These are phyloP conservation scores for Sungouiozyma ichnusensis DNA, from an alignment of 805 yeast genomes.

Conservation along the genomic window DNA sequence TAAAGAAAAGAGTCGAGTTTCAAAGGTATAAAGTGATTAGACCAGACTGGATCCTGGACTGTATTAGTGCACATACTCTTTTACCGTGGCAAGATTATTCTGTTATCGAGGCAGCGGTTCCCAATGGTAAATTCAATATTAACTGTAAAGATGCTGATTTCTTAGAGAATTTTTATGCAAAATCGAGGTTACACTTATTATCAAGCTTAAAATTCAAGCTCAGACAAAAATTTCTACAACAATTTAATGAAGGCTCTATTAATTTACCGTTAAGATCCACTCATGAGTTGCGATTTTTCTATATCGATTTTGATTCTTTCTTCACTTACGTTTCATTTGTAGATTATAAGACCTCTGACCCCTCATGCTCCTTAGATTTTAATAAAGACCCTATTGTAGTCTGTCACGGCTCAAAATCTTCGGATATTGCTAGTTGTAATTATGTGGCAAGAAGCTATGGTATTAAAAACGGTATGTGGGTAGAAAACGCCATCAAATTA, in stretches of 20 bases:
- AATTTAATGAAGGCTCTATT: conserved; percentile 2
- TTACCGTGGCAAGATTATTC: conserved; percentile 66
- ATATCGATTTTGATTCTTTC: conserved; percentile 89
- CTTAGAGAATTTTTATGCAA: conserved; percentile 57
- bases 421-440: conserved; percentile 90
- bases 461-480: conserved; percentile 86
- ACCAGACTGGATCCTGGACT: conserved; percentile 74
- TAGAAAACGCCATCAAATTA: conserved; percentile 45
- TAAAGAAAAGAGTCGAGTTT: conserved; percentile 59
- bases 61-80: conserved; percentile 37
- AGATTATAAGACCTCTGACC: conserved; percentile 31
- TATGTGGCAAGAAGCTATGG: conserved; percentile 77
- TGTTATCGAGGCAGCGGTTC: conserved; percentile 40
- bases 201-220: conserved; percentile 79
- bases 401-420: conserved; percentile 36
- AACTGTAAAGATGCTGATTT: conserved; percentile 76
- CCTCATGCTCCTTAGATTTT: conserved; percentile 15
- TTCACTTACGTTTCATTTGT: conserved; percentile 79
- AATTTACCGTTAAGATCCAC: conserved; percentile 3
- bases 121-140: conserved; percentile 19
- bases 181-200: conserved; percentile 80
- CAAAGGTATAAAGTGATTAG: conserved; percentile 61
- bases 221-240: conserved; percentile 44
- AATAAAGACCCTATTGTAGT: conserved; percentile 50
- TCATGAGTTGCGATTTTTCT: conserved; percentile 39